These are phyloP conservation scores for Mesembryanthemum crystallinum DNA, from an alignment of 148 eudicot genomes.

Conservation along the genomic window DNA sequence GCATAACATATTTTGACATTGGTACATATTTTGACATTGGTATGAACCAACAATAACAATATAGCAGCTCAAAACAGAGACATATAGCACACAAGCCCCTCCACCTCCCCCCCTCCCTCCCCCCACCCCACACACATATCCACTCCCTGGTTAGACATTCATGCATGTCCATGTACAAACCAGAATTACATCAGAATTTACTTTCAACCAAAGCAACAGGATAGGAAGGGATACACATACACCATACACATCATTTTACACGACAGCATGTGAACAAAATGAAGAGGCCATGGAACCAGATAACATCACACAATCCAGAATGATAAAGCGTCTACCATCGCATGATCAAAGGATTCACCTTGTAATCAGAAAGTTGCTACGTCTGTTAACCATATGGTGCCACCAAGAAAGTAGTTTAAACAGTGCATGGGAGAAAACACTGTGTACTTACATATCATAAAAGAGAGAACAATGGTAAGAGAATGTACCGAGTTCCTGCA, in stretches of 20 bases:
- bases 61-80: neutral
- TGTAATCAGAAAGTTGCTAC: neutral
- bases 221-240: neutral
- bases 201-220: neutral
- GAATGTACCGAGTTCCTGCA: slow-evolving; percentile 91
- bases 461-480: neutral
- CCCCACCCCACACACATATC: neutral
- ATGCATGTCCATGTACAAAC: neutral
- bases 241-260: neutral
- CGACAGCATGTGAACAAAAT: neutral
- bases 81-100: neutral
- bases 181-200: neutral
- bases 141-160: neutral
- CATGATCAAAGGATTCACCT: neutral
- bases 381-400: neutral
- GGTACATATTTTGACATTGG: too few relatives aligned
- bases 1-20: neutral
- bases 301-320: neutral
- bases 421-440: neutral
- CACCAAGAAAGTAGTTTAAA: neutral
- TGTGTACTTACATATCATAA: neutral
- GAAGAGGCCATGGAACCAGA: neutral
- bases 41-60: neutral
- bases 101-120: neutral
- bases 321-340: neutral